Conservation (phyloP, 139 green algal species). For the Zygnema circumcarinatum region DNA sequence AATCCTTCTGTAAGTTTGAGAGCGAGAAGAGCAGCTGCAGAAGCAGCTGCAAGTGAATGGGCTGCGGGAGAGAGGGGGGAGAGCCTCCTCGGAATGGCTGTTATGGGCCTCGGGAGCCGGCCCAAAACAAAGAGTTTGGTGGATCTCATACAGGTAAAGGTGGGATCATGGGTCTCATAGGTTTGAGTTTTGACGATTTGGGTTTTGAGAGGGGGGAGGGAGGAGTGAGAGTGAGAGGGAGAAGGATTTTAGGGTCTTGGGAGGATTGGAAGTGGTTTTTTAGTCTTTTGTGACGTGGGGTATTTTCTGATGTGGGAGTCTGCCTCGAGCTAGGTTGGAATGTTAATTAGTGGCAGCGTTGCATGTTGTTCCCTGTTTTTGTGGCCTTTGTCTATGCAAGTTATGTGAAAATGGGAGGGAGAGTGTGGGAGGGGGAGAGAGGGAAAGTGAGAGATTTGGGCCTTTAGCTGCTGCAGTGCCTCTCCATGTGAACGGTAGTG, state of each 20-base stretch:
- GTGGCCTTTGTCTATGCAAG: no score
- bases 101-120: background rate
- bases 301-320: background rate
- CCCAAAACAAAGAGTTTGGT: constrained; percentile 58
- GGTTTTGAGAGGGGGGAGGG: no score
- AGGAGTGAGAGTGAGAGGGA: constrained; percentile 14
- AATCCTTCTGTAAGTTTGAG: constrained; percentile 14
- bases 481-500: no score
- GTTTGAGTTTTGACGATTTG: constrained; percentile 12
- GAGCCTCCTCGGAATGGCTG: background rate
- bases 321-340: no score
- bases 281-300: constrained; percentile 4
- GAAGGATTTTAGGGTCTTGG: background rate
- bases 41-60: background rate
- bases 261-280: background rate
- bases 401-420: no score
- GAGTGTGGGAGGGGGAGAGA: no score
- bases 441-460: no score
- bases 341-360: no score
- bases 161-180: background rate
- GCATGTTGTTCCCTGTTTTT: no score
- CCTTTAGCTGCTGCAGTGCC: no score
- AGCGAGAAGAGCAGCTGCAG: background rate
- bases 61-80: background rate
- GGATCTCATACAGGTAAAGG: constrained; percentile 63